Evolutionary conservation across 345 rosid species (phyloP).

Genomic region (Excoecaria cochinchinensis): DNA sequence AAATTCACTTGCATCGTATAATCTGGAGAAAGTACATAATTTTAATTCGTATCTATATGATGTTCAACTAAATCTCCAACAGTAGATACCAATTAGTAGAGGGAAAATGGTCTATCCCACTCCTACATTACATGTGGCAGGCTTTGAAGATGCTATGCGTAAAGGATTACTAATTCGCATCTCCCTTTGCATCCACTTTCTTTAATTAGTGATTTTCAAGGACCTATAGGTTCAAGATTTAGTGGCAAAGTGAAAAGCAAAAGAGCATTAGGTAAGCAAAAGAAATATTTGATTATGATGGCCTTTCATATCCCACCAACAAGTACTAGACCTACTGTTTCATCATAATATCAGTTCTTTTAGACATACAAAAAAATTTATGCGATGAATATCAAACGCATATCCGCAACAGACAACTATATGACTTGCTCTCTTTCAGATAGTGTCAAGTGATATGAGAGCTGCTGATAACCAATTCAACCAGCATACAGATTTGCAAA

Average conservation of each 20-base stretch:
- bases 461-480: not conserved
- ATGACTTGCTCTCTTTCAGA: not conserved
- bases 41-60: not conserved
- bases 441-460: not conserved
- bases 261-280: conserved; percentile 1
- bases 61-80: conserved; percentile 5
- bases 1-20: no score
- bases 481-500: not conserved
- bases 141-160: not conserved
- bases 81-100: not conserved
- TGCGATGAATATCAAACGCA: not conserved
- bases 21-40: not conserved
- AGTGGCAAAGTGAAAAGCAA: conserved; percentile 11
- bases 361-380: no score
- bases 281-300: not conserved
- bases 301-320: not conserved
- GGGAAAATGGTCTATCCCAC: not conserved
- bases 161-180: not conserved
- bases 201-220: not conserved
- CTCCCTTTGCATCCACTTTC: not conserved
- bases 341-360: not conserved
- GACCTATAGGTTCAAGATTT: not conserved
- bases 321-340: not conserved
- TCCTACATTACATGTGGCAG: not conserved
- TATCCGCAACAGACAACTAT: not conserved